Evolutionary conservation across 768 basidiomycete genomes (phyloP).

Genomic region (Phylloporus rhodoxanthus): DNA sequence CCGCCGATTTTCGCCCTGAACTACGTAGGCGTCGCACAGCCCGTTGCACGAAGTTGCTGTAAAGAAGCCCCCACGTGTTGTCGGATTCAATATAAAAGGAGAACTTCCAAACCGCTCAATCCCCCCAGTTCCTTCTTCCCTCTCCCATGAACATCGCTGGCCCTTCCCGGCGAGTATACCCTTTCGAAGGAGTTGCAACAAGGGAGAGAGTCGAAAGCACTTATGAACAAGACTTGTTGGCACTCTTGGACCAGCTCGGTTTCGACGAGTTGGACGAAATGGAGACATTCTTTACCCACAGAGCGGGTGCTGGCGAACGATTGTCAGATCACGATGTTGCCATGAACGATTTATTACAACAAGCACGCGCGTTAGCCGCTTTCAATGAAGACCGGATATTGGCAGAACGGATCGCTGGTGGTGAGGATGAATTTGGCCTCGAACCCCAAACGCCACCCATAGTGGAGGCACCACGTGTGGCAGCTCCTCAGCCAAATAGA

Average conservation of each 20-base stretch:
- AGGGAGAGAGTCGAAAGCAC: conserved; percentile 16
- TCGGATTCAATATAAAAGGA: neutral
- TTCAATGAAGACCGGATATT: conserved; percentile 19
- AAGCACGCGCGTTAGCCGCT: conserved; percentile 16
- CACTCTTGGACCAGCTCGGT: conserved; percentile 16
- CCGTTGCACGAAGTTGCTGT: neutral
- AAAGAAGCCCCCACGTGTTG: neutral
- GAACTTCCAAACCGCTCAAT: neutral
- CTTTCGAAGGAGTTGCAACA: neutral
- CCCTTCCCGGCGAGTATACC: conserved; percentile 15
- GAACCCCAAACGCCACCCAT: neutral
- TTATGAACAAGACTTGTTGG: conserved; percentile 24
- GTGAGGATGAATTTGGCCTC: conserved; percentile 2
- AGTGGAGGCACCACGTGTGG: neutral
- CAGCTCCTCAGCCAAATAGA: neutral
- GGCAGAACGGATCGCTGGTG: conserved; percentile 17
- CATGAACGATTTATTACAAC: conserved; percentile 23
- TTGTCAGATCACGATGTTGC: conserved; percentile 24
- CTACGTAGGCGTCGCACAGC: neutral
- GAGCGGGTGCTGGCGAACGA: conserved; percentile 1
- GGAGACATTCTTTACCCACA: conserved; percentile 5
- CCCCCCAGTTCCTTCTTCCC: conserved; percentile 8
- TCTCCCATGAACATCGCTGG: conserved; percentile 24
- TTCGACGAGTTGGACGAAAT: conserved; percentile 19
- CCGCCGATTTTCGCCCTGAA: too few relatives aligned